These are phyloP conservation scores for Stachybotrys chartarum DNA, from an alignment of 2,329 filamentous ascomycete species.

Conservation along the genomic window DNA sequence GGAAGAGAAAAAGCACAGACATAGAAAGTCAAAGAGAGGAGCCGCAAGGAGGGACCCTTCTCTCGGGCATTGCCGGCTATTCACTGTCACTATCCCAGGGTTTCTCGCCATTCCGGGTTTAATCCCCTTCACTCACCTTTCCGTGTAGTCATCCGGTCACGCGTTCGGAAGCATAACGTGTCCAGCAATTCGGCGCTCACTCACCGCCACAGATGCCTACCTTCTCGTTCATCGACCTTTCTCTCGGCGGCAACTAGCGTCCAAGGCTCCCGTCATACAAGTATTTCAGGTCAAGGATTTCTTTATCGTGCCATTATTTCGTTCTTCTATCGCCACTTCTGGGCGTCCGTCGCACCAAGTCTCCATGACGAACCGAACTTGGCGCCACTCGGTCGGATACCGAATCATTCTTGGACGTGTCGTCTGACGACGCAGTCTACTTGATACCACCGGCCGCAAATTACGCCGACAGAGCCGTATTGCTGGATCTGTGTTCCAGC, in stretches of 20 bases:
- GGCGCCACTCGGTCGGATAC: slow-evolving; percentile 11
- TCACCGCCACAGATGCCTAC: not conserved
- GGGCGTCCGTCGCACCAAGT: not conserved
- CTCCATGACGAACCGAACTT: not conserved
- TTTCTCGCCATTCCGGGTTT: no score
- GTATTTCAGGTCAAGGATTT: not conserved
- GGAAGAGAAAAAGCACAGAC: no score
- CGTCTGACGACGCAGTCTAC: not conserved
- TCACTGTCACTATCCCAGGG: no score
- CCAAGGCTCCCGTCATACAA: not conserved
- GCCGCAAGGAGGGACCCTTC: no score
- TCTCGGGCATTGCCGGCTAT: no score
- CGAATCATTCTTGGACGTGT: slow-evolving; percentile 6
- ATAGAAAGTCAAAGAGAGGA: no score
- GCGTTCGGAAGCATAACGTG: no score
- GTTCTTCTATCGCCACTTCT: not conserved
- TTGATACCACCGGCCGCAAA: not conserved
- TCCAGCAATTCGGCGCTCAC: not conserved
- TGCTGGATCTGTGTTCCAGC: not conserved
- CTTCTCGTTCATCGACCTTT: not conserved
- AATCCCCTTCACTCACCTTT: no score
- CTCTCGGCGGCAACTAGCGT: not conserved
- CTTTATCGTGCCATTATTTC: not conserved
- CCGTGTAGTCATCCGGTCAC: no score
- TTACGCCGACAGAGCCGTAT: not conserved